Evolutionary conservation across 2,329 filamentous ascomycete species (phyloP), one percentile per base, ranked within the genome.

Genomic region (Paraphoma sp.): DNA sequence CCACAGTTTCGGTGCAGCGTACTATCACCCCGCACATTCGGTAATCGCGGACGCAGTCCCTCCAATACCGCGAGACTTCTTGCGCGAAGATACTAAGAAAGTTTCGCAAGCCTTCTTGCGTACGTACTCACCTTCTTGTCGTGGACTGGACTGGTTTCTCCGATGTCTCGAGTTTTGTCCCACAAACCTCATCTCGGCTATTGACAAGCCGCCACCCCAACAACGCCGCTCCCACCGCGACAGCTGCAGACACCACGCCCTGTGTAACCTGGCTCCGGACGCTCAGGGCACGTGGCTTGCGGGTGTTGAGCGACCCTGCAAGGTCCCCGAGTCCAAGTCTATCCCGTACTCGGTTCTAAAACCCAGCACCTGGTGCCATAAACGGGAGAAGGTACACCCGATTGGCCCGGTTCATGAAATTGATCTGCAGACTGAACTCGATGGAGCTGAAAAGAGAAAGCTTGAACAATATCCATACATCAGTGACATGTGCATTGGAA

Each of bases 21-120:
- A 65, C 57, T 62, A 65, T 63, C 46, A 48, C 67, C 68, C 69
- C 66, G 67, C 67, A 67, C 23, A 66, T 64, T 64, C 63, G 69
- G 65, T 63, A 67, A 59, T 62, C 59, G 57, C 62, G 50, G 53
- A 54, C 38, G 45, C 40, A n/a, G 51, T 51, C 38, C 23, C 51
- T 48, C 41, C 45, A 52, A 57, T 11, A 51, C 41, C 33, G 48
- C 49, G 41, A 31, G 48, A 36, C 28, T 51, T 17, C 17, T 41
- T 49, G 18, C 46, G 50, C 46, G 48, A 48, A 51, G 55, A 49
- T 54, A 51, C 53, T 43, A 16, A 45, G 48, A 60, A 63, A 64
- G 36, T 48, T 16, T 55, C 59, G 52, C 31, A 43, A 42, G 46
- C 42, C 44, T 41, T 49, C 45, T 47, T 45, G 50, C 53, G 53